These are phyloP conservation scores for Bremia lactucae DNA, from an alignment of 352 stramenopile species.

Conservation along the genomic window DNA sequence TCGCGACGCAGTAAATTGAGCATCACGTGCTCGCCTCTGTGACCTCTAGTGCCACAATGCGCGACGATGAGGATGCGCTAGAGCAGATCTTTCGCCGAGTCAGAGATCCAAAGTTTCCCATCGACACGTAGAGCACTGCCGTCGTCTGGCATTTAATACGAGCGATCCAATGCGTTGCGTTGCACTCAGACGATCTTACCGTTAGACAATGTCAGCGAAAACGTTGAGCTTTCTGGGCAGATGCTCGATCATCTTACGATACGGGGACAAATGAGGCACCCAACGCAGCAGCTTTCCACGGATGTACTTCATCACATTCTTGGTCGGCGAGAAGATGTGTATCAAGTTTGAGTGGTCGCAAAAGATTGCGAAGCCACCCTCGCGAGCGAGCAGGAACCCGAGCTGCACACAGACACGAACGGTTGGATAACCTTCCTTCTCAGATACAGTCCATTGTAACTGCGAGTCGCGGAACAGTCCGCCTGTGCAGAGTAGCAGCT, in stretches of 20 bases:
- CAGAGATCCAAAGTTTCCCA: background rate
- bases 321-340: background rate
- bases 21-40: background rate
- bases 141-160: background rate
- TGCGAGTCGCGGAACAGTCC: background rate
- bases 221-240: background rate
- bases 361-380: background rate
- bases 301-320: background rate
- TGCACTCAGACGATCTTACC: no score
- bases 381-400: background rate
- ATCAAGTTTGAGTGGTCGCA: conserved; percentile 1
- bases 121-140: background rate
- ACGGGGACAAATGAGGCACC: background rate
- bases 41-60: background rate
- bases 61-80: background rate
- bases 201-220: background rate
- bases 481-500: background rate
- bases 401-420: background rate
- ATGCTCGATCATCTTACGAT: background rate
- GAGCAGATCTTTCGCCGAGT: background rate
- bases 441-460: background rate
- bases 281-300: background rate
- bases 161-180: no score
- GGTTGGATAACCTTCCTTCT: background rate
- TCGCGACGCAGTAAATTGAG: background rate